Percentiles rank a stretch among this genome's conserved stretches.
phyloP scores from a whole-genome alignment of 345 rosid species.

The Populus simonii region DNA sequence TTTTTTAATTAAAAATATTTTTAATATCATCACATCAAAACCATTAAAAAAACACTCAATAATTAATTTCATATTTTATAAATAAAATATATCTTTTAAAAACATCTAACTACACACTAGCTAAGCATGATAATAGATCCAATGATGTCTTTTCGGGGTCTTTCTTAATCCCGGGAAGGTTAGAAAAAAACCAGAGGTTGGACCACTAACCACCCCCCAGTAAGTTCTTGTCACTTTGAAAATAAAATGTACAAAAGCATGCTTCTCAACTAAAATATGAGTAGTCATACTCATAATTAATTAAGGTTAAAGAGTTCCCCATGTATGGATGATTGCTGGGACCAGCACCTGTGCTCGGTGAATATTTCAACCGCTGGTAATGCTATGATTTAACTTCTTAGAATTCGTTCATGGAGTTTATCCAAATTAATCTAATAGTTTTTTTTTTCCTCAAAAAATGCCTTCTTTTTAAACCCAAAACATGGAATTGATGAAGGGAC shows the following conservation, averaged over 20 bases:
- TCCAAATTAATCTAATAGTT: no score
- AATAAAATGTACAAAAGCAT: constrained; percentile 28
- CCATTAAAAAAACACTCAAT: no score
- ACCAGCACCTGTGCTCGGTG: constrained; percentile 9
- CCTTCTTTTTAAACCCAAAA: no score
- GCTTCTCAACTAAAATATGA: constrained; percentile 27
- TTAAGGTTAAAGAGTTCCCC: constrained; percentile 19
- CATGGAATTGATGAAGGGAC: no score
- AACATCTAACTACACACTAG: no score
- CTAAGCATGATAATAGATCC: constrained; percentile 26
- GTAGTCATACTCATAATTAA: constrained; percentile 26
- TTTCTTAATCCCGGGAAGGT: constrained; percentile 11
- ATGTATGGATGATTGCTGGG: constrained; percentile 24
- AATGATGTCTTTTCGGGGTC: constrained; percentile 31
- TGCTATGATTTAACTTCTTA: not conserved
- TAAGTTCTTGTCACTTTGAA: constrained; percentile 25
- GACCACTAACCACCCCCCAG: constrained; percentile 32
- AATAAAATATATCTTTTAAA: no score
- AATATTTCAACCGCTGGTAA: constrained; percentile 7
- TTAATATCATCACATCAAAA: no score
- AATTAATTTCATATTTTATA: no score
- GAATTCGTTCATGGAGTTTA: no score
- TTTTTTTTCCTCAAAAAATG: no score
- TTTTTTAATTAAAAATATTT: no score
- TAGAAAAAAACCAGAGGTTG: constrained; percentile 12